Conservation (phyloP, 805 yeast genomes). For the Tetrapisispora nanseiensis region DNA sequence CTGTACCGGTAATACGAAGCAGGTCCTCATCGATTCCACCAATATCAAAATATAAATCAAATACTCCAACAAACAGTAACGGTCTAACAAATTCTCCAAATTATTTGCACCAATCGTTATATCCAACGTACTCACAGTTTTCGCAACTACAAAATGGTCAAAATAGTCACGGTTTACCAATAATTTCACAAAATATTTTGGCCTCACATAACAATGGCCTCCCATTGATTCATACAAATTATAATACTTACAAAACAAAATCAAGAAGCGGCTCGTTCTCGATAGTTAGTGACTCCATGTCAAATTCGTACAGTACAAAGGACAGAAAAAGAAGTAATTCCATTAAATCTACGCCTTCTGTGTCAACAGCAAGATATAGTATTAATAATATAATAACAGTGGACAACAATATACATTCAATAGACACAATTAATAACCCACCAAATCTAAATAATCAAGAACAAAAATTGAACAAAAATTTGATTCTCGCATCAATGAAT, state of each 20-base stretch:
- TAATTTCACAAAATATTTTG: neutral
- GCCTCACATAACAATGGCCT: neutral
- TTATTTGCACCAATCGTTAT: slow-evolving; percentile 10
- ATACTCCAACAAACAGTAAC: slow-evolving; percentile 11
- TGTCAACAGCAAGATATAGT: slow-evolving; percentile 2
- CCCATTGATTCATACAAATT: neutral
- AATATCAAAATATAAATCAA: slow-evolving; percentile 15
- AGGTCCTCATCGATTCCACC: slow-evolving; percentile 25
- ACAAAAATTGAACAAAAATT: neutral
- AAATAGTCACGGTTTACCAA: slow-evolving; percentile 1
- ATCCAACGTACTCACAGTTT: slow-evolving; percentile 20
- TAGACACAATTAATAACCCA: neutral
- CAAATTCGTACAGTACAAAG: slow-evolving; percentile 4
- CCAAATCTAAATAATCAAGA: neutral
- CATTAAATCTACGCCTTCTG: slow-evolving; percentile 1
- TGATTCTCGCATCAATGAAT: neutral
- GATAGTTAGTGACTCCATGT: slow-evolving; percentile 24
- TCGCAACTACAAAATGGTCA: slow-evolving; percentile 13
- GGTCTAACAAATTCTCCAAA: slow-evolving; percentile 2
- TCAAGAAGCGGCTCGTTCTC: slow-evolving; percentile 22
- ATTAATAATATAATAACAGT: slow-evolving; percentile 1
- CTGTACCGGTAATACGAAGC: slow-evolving; percentile 4
- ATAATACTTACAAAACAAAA: slow-evolving; percentile 16
- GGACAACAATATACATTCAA: slow-evolving; percentile 1
- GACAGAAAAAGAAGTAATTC: slow-evolving; percentile 6